These are phyloP conservation scores for Sporobolus alterniflorus DNA, from an alignment of 202 grass and related monocot genomes.

Conservation along the genomic window DNA sequence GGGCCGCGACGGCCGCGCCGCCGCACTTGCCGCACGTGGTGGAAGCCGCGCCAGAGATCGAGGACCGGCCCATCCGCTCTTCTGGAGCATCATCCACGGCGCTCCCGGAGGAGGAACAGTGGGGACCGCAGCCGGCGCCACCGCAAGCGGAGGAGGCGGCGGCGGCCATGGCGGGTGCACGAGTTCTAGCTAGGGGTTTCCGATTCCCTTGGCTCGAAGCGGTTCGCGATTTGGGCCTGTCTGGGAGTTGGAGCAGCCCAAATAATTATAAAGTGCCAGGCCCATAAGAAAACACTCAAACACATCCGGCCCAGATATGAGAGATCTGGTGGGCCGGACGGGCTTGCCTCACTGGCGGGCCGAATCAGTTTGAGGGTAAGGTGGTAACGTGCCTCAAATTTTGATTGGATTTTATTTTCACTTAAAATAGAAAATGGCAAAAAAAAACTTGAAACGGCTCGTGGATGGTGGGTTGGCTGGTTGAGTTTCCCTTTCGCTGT, in stretches of 20 bases:
- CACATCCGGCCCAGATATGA: background rate
- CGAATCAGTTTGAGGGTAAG: background rate
- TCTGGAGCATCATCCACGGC: conserved; percentile 3
- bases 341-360: background rate
- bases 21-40: conserved; percentile 75
- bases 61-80: conserved; percentile 37
- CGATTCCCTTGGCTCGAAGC: background rate
- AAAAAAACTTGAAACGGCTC: no score
- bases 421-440: no score
- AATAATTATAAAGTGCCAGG: background rate
- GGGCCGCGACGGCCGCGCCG: conserved; percentile 27
- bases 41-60: conserved; percentile 7
- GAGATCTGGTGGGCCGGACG: background rate
- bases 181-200: background rate
- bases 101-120: conserved; percentile 44
- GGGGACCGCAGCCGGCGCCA: conserved; percentile 47
- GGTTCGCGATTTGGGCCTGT: background rate
- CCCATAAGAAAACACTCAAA: background rate
- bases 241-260: background rate
- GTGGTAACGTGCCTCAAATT: no score
- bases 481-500: no score
- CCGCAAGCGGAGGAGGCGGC: conserved; percentile 60
- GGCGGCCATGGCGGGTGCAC: conserved; percentile 36
- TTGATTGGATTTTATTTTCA: no score
- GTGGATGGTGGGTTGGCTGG: no score